Evolutionary conservation across 371 early-diverging fungal genomes (phyloP).

Genomic region (Actinomucor elegans): DNA sequence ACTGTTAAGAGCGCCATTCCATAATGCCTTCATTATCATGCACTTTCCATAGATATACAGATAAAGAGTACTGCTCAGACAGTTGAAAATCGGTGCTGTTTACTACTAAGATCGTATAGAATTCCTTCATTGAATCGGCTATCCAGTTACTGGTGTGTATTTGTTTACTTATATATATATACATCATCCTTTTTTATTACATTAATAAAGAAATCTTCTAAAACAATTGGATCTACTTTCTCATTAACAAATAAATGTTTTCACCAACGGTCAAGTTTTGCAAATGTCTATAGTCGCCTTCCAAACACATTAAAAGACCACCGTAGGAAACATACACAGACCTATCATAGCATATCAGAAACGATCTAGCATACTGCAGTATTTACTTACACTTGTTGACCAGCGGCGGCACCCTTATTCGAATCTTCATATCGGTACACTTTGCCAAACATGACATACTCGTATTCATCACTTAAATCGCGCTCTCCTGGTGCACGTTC

Average conservation of each 20-base stretch:
- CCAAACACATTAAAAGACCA: slow-evolving; percentile 89
- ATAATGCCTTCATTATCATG: too few species aligned
- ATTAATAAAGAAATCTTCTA: neutral
- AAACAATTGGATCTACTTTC: slow-evolving; percentile 55
- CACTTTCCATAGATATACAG: too few species aligned
- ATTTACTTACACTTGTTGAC: slow-evolving; percentile 77
- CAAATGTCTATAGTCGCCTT: slow-evolving; percentile 85
- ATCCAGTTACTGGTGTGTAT: too few species aligned
- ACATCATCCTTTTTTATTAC: slow-evolving; percentile 1
- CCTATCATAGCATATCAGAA: too few species aligned
- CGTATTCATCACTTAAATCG: slow-evolving; percentile 91
- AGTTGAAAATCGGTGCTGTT: too few species aligned
- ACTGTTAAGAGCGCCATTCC: too few species aligned
- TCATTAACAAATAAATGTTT: slow-evolving; percentile 85
- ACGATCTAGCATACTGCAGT: too few species aligned
- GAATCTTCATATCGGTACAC: slow-evolving; percentile 91
- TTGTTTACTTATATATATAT: too few species aligned
- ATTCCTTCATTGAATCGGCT: too few species aligned
- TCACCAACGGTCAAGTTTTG: slow-evolving; percentile 84
- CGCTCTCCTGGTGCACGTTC: slow-evolving; percentile 65
- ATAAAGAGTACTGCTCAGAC: too few species aligned
- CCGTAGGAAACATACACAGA: slow-evolving; percentile 92
- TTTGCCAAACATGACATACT: slow-evolving; percentile 97
- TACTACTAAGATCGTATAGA: too few species aligned
- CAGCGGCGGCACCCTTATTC: slow-evolving; percentile 41